phyloP scores from a whole-genome alignment of 345 rosid genomes.

The Heritiera littoralis region DNA sequence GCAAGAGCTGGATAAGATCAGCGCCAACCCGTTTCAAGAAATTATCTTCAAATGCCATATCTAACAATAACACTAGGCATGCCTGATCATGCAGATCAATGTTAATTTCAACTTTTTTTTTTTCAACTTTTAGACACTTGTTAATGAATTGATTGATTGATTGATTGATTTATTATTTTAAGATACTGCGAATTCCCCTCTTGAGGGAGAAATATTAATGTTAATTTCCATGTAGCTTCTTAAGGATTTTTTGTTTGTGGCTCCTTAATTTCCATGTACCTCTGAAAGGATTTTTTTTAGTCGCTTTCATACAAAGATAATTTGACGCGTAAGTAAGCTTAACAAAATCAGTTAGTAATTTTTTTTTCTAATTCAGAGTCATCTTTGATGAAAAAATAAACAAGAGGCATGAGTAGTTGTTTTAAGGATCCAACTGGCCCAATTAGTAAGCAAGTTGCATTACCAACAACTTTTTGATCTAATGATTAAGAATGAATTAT shows the following conservation, averaged over 20 bases:
- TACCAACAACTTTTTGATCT: too few relatives aligned
- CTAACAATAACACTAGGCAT: not conserved
- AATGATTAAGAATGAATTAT: too few relatives aligned
- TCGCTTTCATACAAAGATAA: too few relatives aligned
- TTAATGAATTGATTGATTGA: not conserved
- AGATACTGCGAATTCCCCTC: not conserved
- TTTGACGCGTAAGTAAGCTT: too few relatives aligned
- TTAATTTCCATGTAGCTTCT: not conserved
- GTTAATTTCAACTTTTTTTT: too few relatives aligned
- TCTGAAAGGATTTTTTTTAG: too few relatives aligned
- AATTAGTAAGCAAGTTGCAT: not conserved
- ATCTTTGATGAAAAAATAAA: too few relatives aligned
- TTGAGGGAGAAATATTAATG: not conserved
- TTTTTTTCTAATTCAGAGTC: too few relatives aligned
- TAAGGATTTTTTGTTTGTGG: too few relatives aligned
- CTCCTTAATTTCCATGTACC: too few relatives aligned
- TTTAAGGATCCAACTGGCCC: not conserved
- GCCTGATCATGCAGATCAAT: not conserved
- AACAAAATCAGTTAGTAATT: too few relatives aligned
- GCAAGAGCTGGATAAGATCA: conserved; percentile 16
- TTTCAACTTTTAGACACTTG: too few relatives aligned
- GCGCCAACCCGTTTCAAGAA: conserved; percentile 8
- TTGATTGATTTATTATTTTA: not conserved
- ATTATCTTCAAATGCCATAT: not conserved
- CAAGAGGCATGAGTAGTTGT: not conserved